These are phyloP conservation scores for Naganishia cerealis DNA, from an alignment of 1,284 basidiomycete species.

Conservation along the genomic window DNA sequence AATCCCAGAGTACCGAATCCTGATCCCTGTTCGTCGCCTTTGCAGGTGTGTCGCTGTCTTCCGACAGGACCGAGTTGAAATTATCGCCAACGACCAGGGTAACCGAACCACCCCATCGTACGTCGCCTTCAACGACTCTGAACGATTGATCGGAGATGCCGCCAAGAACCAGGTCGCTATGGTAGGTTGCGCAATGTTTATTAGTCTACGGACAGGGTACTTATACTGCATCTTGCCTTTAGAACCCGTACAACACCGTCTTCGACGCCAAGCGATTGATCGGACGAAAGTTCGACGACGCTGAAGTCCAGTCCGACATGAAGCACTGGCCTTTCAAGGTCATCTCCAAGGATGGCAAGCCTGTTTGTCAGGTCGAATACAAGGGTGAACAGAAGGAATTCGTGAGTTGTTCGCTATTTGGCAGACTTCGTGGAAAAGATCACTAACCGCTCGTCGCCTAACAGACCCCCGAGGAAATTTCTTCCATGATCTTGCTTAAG, in stretches of 20 bases:
- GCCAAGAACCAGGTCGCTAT: conserved; percentile 92
- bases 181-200: conserved; percentile 56
- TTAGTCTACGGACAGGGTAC: neutral
- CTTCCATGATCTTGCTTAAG: conserved; percentile 94
- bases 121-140: conserved; percentile 86
- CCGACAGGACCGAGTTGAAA: conserved; percentile 96
- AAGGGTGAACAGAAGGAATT: conserved; percentile 83
- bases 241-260: conserved; percentile 88
- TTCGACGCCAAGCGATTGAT: conserved; percentile 98
- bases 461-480: conserved; percentile 91
- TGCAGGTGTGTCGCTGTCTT: conserved; percentile 78
- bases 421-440: neutral
- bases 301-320: conserved; percentile 77
- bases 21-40: no score
- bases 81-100: conserved; percentile 94
- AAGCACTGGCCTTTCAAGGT: conserved; percentile 74
- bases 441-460: conserved; percentile 3
- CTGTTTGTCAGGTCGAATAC: conserved; percentile 79
- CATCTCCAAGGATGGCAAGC: conserved; percentile 77
- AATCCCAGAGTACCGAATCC: no score
- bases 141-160: conserved; percentile 81
- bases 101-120: conserved; percentile 95
- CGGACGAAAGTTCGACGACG: conserved; percentile 59
- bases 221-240: conserved; percentile 33
- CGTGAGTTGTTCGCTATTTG: conserved; percentile 59